phyloP scores from a whole-genome alignment of 2,329 filamentous ascomycete species.

The Cordyceps cicadae region DNA sequence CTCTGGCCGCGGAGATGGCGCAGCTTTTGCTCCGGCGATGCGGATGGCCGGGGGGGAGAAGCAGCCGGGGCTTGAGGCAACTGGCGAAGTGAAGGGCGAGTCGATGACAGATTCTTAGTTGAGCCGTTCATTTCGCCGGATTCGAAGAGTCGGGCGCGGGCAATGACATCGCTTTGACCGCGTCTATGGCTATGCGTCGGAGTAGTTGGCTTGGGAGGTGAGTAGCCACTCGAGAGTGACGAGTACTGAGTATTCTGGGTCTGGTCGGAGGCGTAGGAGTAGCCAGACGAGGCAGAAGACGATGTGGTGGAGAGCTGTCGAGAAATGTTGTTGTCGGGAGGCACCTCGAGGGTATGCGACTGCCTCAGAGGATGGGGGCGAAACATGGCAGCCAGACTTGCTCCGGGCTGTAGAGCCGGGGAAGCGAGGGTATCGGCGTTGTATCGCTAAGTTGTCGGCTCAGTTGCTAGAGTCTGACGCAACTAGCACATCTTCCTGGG shows the following conservation, averaged over 20 bases:
- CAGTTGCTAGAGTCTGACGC: constrained; percentile 14
- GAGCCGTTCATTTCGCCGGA: constrained; percentile 34
- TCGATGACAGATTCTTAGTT: constrained; percentile 46
- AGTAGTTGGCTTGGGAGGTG: constrained; percentile 24
- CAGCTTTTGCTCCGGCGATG: constrained; percentile 28
- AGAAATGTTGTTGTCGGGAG: constrained; percentile 34
- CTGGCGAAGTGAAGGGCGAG: constrained; percentile 69
- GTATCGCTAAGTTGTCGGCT: constrained; percentile 12
- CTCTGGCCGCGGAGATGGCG: constrained; percentile 48
- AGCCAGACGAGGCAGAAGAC: constrained; percentile 62
- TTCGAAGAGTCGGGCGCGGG: constrained; percentile 43
- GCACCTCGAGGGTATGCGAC: constrained; percentile 40
- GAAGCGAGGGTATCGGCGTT: constrained; percentile 35
- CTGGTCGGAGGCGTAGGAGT: constrained; percentile 52
- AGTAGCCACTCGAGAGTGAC: constrained; percentile 55
- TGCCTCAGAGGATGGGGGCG: constrained; percentile 51
- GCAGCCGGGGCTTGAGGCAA: constrained; percentile 57
- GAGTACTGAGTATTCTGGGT: constrained; percentile 58
- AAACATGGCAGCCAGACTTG: constrained; percentile 23
- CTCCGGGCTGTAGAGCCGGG: neutral
- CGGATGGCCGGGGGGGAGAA: constrained; percentile 26
- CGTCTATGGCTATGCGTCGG: constrained; percentile 50
- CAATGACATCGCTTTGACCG: constrained; percentile 63
- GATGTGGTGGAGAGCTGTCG: constrained; percentile 63
- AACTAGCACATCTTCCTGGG: constrained; percentile 12